These are phyloP conservation scores for Blastocystis hominis DNA, from an alignment of 352 stramenopile genomes.

Conservation along the genomic window DNA sequence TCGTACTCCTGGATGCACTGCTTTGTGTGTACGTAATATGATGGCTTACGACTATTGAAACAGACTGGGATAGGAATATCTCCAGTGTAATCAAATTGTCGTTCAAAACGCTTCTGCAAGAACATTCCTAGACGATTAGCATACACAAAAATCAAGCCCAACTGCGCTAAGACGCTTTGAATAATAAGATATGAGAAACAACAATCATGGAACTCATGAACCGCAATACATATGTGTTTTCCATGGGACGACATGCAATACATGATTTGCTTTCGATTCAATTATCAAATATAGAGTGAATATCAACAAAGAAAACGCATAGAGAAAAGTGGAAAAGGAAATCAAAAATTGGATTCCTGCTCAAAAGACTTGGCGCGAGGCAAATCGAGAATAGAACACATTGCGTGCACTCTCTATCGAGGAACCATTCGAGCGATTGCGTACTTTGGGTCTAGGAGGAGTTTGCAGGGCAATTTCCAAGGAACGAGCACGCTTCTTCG, in stretches of 20 bases:
- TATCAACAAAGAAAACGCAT: background rate
- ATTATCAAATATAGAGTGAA: background rate
- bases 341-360: background rate
- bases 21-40: conserved; percentile 57
- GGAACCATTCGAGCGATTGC: background rate
- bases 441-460: background rate
- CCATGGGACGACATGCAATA: background rate
- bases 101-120: conserved; percentile 58
- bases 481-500: background rate
- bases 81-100: conserved; percentile 57
- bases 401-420: background rate
- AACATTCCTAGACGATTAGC: conserved; percentile 31
- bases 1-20: conserved; percentile 55
- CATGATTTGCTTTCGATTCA: background rate
- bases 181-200: background rate
- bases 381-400: background rate
- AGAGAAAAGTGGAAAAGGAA: conserved; percentile 12
- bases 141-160: background rate
- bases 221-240: background rate
- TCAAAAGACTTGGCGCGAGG: background rate
- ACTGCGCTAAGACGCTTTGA: background rate
- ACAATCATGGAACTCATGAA: background rate
- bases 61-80: conserved; percentile 56
- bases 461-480: background rate
- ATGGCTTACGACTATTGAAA: conserved; percentile 53